Evolutionary conservation across 768 basidiomycete species (phyloP).

Genomic region (Pulveroboletus sp.): DNA sequence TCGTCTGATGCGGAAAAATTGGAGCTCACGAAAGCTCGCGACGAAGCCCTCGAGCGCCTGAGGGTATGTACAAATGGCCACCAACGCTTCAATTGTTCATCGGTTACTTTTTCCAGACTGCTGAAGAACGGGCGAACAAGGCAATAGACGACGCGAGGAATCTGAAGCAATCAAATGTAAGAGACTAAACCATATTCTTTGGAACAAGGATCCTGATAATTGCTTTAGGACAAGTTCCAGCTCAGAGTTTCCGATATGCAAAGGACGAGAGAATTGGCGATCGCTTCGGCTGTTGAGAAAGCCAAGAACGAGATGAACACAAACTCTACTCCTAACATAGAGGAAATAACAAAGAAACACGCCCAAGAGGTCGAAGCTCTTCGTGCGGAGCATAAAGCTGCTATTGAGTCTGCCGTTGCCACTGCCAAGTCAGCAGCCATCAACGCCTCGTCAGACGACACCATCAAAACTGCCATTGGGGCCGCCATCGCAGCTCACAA

Average conservation of each 20-base stretch:
- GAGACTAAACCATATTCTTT: not conserved
- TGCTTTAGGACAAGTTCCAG: constrained; percentile 59
- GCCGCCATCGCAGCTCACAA: constrained; percentile 50
- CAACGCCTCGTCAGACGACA: constrained; percentile 26
- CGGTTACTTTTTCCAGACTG: constrained; percentile 37
- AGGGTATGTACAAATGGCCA: constrained; percentile 56
- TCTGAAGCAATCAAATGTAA: constrained; percentile 32
- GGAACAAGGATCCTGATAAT: not conserved
- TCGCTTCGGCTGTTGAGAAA: constrained; percentile 59
- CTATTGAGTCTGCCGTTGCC: constrained; percentile 48
- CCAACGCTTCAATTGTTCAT: too few relatives aligned
- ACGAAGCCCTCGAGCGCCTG: constrained; percentile 56
- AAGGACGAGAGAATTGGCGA: constrained; percentile 49
- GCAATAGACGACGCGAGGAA: constrained; percentile 43
- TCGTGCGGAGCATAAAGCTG: constrained; percentile 53
- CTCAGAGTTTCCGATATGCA: constrained; percentile 50
- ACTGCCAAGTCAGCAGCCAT: constrained; percentile 36
- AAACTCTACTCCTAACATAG: constrained; percentile 19
- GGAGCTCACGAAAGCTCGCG: constrained; percentile 54
- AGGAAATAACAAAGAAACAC: constrained; percentile 51
- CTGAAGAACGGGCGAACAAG: constrained; percentile 44
- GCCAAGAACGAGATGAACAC: constrained; percentile 44
- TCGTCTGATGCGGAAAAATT: constrained; percentile 49
- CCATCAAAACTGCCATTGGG: constrained; percentile 47
- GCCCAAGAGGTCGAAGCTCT: constrained; percentile 57